A percentile compares a stretch with the other conserved stretches of the same genome.
phyloP scores from a whole-genome alignment of 441 rosid genomes.

The Erysimum cheiri region DNA sequence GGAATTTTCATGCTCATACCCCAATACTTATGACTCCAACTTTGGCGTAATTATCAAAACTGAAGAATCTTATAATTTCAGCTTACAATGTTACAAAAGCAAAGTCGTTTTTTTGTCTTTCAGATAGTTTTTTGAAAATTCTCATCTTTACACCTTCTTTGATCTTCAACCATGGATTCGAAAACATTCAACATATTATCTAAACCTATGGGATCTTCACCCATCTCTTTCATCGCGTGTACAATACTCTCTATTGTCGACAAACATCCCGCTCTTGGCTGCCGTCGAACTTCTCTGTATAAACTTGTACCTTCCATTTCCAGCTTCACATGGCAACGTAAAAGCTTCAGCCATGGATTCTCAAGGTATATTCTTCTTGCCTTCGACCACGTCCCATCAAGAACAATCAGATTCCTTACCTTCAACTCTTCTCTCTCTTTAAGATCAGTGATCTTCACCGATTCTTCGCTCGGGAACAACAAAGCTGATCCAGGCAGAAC shows the following conservation, averaged over 20 bases:
- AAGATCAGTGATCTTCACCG: constrained; percentile 55
- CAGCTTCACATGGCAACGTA: constrained; percentile 74
- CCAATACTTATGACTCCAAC: not conserved
- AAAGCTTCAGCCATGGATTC: constrained; percentile 88
- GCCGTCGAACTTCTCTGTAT: constrained; percentile 73
- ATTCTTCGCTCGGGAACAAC: constrained; percentile 65
- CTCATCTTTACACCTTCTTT: constrained; percentile 70
- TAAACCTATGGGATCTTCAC: constrained; percentile 55
- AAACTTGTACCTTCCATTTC: constrained; percentile 64
- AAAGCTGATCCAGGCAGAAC: constrained; percentile 74
- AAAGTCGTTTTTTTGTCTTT: constrained; percentile 22
- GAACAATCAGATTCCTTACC: constrained; percentile 71
- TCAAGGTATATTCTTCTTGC: constrained; percentile 79
- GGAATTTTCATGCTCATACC: not conserved
- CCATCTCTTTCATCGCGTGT: constrained; percentile 67
- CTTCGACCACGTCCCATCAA: constrained; percentile 90
- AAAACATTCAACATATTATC: constrained; percentile 77
- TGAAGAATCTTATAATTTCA: not conserved
- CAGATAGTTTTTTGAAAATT: constrained; percentile 49
- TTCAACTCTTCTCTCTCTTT: constrained; percentile 46
- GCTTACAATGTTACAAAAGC: constrained; percentile 26
- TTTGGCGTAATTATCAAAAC: not conserved
- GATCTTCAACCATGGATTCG: constrained; percentile 82
- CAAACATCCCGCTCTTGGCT: constrained; percentile 78
- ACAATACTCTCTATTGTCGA: constrained; percentile 89